These are phyloP conservation scores for Homolaphlyctis polyrhiza DNA, from an alignment of 371 early-diverging fungal genomes.

Conservation along the genomic window DNA sequence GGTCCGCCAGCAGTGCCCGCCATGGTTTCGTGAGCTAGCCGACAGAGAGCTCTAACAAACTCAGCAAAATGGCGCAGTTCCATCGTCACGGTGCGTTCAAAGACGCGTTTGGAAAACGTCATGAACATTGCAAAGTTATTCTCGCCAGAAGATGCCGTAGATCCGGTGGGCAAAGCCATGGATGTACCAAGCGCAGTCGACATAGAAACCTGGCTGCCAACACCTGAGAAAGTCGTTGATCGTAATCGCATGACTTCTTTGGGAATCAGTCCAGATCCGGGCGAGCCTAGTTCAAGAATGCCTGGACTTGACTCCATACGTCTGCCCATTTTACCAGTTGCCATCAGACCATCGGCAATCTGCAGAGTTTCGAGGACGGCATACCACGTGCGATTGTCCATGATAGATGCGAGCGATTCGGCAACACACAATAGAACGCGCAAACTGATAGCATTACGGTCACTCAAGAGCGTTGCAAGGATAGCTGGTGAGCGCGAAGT, in stretches of 20 bases:
- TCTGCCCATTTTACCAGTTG: constrained; percentile 33
- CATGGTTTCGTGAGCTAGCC: constrained; percentile 48
- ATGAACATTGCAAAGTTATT: constrained; percentile 29
- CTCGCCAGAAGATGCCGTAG: constrained; percentile 6
- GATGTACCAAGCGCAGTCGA: background rate
- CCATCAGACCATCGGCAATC: constrained; percentile 67
- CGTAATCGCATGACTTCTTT: background rate
- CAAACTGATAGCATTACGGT: constrained; percentile 74
- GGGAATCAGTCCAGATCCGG: background rate
- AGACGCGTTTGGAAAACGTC: constrained; percentile 54
- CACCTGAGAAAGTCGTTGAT: background rate
- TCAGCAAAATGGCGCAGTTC: constrained; percentile 60
- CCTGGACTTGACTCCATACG: constrained; percentile 12
- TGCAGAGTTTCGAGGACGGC: constrained; percentile 83
- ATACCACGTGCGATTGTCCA: constrained; percentile 80
- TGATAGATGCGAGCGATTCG: constrained; percentile 63
- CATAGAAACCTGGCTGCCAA: background rate
- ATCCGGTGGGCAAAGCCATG: background rate
- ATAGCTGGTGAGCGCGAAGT: background rate
- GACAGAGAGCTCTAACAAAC: constrained; percentile 66
- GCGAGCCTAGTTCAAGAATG: background rate
- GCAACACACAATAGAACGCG: constrained; percentile 70
- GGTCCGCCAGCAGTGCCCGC: constrained; percentile 8
- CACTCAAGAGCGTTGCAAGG: constrained; percentile 40
- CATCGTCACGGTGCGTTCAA: constrained; percentile 64